These are phyloP conservation scores for Aspergillus terreus DNA, from an alignment of 2,329 filamentous ascomycete species.

Conservation along the genomic window DNA sequence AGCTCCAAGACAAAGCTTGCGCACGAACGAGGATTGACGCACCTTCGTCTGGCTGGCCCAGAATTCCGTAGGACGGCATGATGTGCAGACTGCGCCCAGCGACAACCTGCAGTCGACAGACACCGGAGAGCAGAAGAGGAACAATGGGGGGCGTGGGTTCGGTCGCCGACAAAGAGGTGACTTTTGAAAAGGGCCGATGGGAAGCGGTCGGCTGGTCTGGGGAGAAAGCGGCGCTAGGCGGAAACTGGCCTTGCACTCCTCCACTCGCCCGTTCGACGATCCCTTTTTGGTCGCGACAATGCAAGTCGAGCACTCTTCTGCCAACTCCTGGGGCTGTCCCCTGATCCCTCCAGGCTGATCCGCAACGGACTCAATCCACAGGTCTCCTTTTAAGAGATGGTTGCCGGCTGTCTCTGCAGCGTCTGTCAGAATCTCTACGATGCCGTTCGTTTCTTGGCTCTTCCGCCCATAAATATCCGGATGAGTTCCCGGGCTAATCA, in stretches of 20 bases:
- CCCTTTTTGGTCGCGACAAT: too few relatives aligned
- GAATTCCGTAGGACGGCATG: constrained; percentile 61
- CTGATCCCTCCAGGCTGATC: background rate
- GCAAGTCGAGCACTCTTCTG: too few relatives aligned
- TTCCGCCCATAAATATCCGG: background rate
- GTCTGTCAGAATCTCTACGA: background rate
- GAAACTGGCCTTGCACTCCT: background rate
- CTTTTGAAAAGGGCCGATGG: constrained; percentile 12
- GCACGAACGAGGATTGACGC: constrained; percentile 1
- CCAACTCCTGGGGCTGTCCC: background rate
- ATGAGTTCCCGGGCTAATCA: too few relatives aligned
- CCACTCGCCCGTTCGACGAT: background rate
- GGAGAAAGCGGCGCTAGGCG: constrained; percentile 13
- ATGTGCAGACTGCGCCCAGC: constrained; percentile 12
- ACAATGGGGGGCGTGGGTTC: constrained; percentile 4
- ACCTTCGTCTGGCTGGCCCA: constrained; percentile 65
- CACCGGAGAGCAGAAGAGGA: background rate
- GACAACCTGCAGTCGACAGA: constrained; percentile 1
- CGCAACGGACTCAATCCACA: background rate
- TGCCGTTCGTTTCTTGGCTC: background rate
- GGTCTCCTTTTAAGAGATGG: background rate
- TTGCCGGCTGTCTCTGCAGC: background rate
- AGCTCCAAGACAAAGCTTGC: constrained; percentile 2
- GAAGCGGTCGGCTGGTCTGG: constrained; percentile 14
- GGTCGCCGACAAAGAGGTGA: constrained; percentile 13